Percentiles rank a stretch among this genome's conserved stretches.
These are phyloP conservation scores for Fusarium temperatum DNA, from an alignment of 2,329 filamentous ascomycete genomes.

Conservation along the genomic window DNA sequence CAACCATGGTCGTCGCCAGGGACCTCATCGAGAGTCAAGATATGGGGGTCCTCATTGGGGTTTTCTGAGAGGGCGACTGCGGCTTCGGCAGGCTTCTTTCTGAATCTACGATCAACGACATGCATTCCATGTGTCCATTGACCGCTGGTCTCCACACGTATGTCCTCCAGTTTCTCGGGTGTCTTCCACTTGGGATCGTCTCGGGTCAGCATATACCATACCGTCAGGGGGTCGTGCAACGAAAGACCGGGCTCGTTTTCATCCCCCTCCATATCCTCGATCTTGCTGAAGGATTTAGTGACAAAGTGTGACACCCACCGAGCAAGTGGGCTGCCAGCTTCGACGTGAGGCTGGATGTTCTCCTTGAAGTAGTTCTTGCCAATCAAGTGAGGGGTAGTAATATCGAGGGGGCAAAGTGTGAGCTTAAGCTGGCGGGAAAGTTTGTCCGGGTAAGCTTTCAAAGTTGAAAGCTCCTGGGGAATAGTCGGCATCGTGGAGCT, in stretches of 20 bases:
- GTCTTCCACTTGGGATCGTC: conserved; percentile 67
- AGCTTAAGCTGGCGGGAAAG: conserved; percentile 72
- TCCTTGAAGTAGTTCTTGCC: conserved; percentile 67
- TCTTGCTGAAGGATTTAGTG: conserved; percentile 73
- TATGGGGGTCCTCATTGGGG: conserved; percentile 51
- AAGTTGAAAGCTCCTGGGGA: conserved; percentile 57
- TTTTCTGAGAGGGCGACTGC: conserved; percentile 53
- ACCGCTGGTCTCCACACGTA: conserved; percentile 86
- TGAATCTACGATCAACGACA: conserved; percentile 76
- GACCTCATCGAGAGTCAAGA: conserved; percentile 58
- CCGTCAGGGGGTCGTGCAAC: conserved; percentile 79
- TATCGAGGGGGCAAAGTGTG: conserved; percentile 78
- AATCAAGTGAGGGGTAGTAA: conserved; percentile 77
- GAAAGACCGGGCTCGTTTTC: conserved; percentile 68
- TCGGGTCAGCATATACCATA: conserved; percentile 79
- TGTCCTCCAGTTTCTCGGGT: conserved; percentile 74
- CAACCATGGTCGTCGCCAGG: conserved; percentile 79
- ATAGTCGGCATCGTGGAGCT: conserved; percentile 81
- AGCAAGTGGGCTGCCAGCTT: conserved; percentile 75
- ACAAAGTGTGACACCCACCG: conserved; percentile 79
- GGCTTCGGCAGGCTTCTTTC: conserved; percentile 61
- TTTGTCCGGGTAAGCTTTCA: conserved; percentile 70
- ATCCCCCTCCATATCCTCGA: conserved; percentile 69
- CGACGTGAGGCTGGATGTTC: conserved; percentile 63
- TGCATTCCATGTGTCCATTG: conserved; percentile 97